Percentiles rank a stretch among this genome's conserved stretches.
Evolutionary conservation across 371 early-diverging fungal genomes (phyloP).

Genomic region (Mucor irregularis): DNA sequence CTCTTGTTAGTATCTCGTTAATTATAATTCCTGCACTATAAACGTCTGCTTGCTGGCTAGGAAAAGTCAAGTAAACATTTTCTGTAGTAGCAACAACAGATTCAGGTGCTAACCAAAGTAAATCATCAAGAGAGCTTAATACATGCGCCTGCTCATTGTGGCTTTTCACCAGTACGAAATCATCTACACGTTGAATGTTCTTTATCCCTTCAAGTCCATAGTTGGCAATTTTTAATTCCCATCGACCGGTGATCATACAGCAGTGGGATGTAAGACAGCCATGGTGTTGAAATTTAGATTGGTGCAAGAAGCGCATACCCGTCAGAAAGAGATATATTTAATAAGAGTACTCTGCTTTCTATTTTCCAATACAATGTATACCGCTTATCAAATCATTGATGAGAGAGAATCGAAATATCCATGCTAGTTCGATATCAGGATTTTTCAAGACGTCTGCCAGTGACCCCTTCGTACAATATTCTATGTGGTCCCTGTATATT

Average conservation of each 20-base stretch:
- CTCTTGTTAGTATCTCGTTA: constrained; percentile 51
- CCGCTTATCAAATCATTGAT: constrained; percentile 50
- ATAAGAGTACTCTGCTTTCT: not conserved
- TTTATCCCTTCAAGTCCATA: constrained; percentile 43
- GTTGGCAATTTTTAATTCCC: constrained; percentile 56
- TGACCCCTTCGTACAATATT: constrained; percentile 50
- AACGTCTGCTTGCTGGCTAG: constrained; percentile 41
- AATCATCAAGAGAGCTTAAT: constrained; percentile 8
- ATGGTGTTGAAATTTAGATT: constrained; percentile 48
- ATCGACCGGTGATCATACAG: constrained; percentile 49
- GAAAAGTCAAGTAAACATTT: constrained; percentile 30
- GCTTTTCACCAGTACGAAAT: not conserved
- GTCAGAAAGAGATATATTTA: not conserved
- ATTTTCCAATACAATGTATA: too few relatives aligned
- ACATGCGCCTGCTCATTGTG: not conserved
- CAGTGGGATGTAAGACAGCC: constrained; percentile 46
- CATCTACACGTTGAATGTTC: constrained; percentile 19
- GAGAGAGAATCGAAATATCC: constrained; percentile 55
- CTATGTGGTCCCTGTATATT: constrained; percentile 11
- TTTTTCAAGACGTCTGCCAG: constrained; percentile 45
- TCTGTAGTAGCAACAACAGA: constrained; percentile 24
- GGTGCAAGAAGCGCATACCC: constrained; percentile 54
- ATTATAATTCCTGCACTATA: constrained; percentile 52
- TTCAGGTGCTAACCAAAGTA: constrained; percentile 53
- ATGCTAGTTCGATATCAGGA: constrained; percentile 45